These are phyloP conservation scores for Fusarium sp. DNA, from an alignment of 2,329 filamentous ascomycete species.

Conservation along the genomic window DNA sequence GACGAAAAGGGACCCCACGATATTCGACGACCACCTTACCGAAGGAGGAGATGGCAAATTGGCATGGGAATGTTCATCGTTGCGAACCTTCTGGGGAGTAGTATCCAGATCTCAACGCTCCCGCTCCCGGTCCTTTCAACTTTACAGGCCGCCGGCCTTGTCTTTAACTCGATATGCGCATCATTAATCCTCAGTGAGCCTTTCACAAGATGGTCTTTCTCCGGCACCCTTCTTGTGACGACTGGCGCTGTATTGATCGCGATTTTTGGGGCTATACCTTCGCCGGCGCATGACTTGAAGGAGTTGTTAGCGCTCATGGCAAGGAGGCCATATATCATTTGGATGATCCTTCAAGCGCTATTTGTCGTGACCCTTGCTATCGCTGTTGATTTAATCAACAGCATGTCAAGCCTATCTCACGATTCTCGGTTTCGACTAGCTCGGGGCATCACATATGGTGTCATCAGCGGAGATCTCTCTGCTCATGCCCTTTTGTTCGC, in stretches of 20 bases:
- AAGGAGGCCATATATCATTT: conserved; percentile 81
- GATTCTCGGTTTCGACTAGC: conserved; percentile 78
- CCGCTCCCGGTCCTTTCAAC: conserved; percentile 95
- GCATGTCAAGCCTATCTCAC: conserved; percentile 64
- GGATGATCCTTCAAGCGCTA: conserved; percentile 85
- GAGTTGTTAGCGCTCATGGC: conserved; percentile 83
- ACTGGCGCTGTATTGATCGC: conserved; percentile 91
- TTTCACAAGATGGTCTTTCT: conserved; percentile 92
- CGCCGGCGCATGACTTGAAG: conserved; percentile 87
- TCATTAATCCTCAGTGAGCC: conserved; percentile 92
- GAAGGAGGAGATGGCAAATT: conserved; percentile 92
- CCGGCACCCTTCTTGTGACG: conserved; percentile 89
- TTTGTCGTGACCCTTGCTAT: conserved; percentile 77
- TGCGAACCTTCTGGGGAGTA: conserved; percentile 93
- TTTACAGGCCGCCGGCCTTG: conserved; percentile 92
- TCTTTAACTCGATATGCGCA: conserved; percentile 99
- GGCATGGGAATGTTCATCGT: conserved; percentile 98
- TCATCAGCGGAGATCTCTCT: conserved; percentile 91
- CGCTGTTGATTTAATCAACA: conserved; percentile 67
- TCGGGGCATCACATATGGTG: conserved; percentile 87
- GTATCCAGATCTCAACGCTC: conserved; percentile 96
- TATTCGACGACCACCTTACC: conserved; percentile 85
- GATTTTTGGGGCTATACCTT: conserved; percentile 91
- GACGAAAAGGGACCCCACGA: conserved; percentile 89
- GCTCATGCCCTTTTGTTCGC: conserved; percentile 93